A percentile compares a stretch with the other conserved stretches of the same genome.
These are phyloP conservation scores for Filobasidium floriforme DNA, from an alignment of 768 basidiomycete genomes.

Conservation along the genomic window DNA sequence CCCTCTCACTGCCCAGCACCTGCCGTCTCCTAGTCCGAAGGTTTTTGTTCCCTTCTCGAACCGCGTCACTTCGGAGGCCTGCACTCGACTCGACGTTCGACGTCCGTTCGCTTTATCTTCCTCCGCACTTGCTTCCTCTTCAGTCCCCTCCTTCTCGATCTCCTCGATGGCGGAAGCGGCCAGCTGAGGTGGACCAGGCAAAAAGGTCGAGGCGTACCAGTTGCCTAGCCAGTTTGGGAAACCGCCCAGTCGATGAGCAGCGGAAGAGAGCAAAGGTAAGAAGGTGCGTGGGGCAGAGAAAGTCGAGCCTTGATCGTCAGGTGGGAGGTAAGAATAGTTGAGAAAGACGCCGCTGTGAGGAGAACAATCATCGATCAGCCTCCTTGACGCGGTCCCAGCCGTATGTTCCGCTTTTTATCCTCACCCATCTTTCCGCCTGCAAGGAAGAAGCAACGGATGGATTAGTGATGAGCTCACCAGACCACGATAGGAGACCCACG, in stretches of 20 bases:
- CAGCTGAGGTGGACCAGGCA: constrained; percentile 12
- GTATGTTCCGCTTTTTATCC: background rate
- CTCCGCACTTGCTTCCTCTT: background rate
- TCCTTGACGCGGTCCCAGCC: background rate
- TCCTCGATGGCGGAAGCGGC: constrained; percentile 4
- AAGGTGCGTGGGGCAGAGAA: constrained; percentile 31
- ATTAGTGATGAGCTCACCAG: background rate
- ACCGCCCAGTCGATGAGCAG: constrained; percentile 35
- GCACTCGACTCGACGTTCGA: constrained; percentile 28
- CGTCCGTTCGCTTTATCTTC: constrained; percentile 15
- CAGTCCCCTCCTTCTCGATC: background rate
- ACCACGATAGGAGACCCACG: constrained; percentile 14
- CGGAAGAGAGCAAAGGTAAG: constrained; percentile 31
- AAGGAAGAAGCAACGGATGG: background rate
- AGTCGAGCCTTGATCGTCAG: constrained; percentile 6
- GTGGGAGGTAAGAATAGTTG: constrained; percentile 37
- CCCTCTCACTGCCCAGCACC: constrained; percentile 43
- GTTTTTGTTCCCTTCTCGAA: background rate
- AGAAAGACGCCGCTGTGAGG: constrained; percentile 41
- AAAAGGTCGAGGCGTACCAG: constrained; percentile 31
- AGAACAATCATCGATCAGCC: background rate
- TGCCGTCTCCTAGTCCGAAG: constrained; percentile 32
- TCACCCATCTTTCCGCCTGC: constrained; percentile 24
- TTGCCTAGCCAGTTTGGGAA: constrained; percentile 42
- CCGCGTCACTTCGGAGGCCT: background rate